Base-by-base conservation (phyloP, 2,329 filamentous ascomycete genomes). In the Neonectria sp. region DNA sequence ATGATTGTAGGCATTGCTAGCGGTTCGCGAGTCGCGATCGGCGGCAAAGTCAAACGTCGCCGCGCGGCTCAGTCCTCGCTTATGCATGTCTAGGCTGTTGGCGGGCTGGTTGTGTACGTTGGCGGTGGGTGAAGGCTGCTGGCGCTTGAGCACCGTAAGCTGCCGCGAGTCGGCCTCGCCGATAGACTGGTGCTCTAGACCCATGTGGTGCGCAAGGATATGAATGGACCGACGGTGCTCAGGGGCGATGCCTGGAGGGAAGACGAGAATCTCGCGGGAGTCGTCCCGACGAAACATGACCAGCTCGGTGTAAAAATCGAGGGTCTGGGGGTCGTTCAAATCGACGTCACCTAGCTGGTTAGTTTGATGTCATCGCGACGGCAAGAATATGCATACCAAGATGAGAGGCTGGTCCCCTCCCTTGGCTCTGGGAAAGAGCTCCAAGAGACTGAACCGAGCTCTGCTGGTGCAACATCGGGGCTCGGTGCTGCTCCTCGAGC, bases 1-100 rank as follows among this genome's bases (percentile, higher is more conserved):
- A 75, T 91, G 91, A 71, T 80, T 76, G 73, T 95, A 95, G 71
- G 92, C 92, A 71, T 89, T 90, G 55, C 86, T 86, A 24, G 91
- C 91, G 35, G 84, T 84, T 24, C 87, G 83, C 25, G 92, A 91
- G 68, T 92, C 92, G 60, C 93, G 89, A 58, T 93, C 90, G 69
- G 95, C 92, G 71, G 93, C 95, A 81, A 98, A 98, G 81, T 98
- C 96, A 72, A 97, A 97, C 2, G 96, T 98, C n/a, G 96, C 96
- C 17, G 96, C 95, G 69, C 96, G 92, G 83, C 95, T 97, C 40
- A 99, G 85, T 5, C 92, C 93, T 68, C 95, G 93, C 73, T 95
- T 92, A 74, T 94, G 91, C 63, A 93, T 90, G 71, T 97, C 94
- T 57, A 91, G 85, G 25, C 90, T 89, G 65, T 93, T 91, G 63